A percentile compares a stretch with the other conserved stretches of the same genome.
phyloP scores from a whole-genome alignment of 306 rosid species.

The Quercus mongolica region DNA sequence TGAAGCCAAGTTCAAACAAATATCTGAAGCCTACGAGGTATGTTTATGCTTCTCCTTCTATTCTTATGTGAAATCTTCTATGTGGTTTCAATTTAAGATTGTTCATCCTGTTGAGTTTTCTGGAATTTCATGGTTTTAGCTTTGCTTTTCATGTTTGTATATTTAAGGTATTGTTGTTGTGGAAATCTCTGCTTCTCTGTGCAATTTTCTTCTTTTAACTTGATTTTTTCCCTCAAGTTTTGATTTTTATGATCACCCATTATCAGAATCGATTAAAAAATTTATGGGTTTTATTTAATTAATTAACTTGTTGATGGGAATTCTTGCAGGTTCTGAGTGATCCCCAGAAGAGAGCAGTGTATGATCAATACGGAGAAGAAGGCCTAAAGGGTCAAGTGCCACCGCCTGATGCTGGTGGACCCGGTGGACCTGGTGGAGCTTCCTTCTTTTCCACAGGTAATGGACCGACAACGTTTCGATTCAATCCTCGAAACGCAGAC shows the following conservation, averaged over 20 bases:
- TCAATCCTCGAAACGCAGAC: slow-evolving; percentile 64
- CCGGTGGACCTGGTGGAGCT: slow-evolving; percentile 42
- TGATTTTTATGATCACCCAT: not conserved
- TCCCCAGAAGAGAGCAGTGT: slow-evolving; percentile 59
- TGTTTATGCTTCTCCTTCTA: not conserved
- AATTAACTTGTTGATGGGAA: slow-evolving; percentile 9
- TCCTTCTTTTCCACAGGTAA: slow-evolving; percentile 54
- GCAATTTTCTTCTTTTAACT: not conserved
- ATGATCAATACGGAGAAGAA: slow-evolving; percentile 77
- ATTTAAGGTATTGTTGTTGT: not conserved
- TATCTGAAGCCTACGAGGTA: slow-evolving; percentile 70
- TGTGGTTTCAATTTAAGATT: not conserved
- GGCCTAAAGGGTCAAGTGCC: slow-evolving; percentile 71
- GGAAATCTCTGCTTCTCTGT: not conserved
- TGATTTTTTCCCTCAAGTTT: not conserved
- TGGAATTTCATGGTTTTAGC: not conserved
- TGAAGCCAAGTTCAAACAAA: slow-evolving; percentile 66
- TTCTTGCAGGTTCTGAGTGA: slow-evolving; percentile 63
- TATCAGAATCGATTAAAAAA: not conserved
- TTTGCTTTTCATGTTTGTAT: not conserved
- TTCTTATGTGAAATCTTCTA: too few relatives aligned
- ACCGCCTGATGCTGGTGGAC: slow-evolving; percentile 56
- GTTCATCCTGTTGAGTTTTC: not conserved
- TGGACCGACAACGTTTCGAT: slow-evolving; percentile 53
- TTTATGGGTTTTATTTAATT: slow-evolving; percentile 14